Evolutionary conservation across 768 basidiomycete genomes (phyloP), one percentile per base, ranked within the genome.

Genomic region (Clitopilus hobsonii): DNA sequence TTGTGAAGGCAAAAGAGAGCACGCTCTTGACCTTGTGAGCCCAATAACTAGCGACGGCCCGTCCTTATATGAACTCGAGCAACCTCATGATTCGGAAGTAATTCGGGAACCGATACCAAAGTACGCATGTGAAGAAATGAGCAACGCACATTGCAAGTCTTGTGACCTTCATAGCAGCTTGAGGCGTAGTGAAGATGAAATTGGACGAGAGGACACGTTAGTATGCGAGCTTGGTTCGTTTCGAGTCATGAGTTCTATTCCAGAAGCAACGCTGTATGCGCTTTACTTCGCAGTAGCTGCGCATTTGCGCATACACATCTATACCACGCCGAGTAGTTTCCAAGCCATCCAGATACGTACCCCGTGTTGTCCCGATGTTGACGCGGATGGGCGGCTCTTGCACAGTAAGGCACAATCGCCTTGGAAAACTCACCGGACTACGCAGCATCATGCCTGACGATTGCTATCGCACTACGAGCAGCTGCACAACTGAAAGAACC

Each of bases 311-410:
- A 45, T n/a, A n/a, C n/a, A n/a, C n/a, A n/a, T n/a, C n/a, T n/a
- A n/a, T n/a, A 10, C 41, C 41, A 45, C 41, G 41, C 41, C 41
- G 41, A 45, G 41, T 45, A 45, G 41, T 45, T 45, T 45, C 41
- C 41, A 45, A 45, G 41, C 41, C 41, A 18, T 45, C 41, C 41
- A 23, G 41, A 45, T 18, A 18, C 41, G 41, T 45, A 45, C 41
- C 41, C 18, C 41, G 41, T 45, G 16, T n/a, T n/a, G n/a, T n/a
- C n/a, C 41, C 41, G n/a, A 11, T 36, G 10, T 11, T n/a, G n/a
- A 36, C 13, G 13, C 32, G n/a, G 32, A 14, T 36, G n/a, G 13
- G n/a, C 4, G 13, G 32, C 13, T 36, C 32, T 14, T 36, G 32
- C 32, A 36, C 32, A 36, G 32, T 36, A 11, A 36, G 32, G 32